These are phyloP conservation scores for Boletus rufocinnamomeus DNA, from an alignment of 768 basidiomycete genomes.

Conservation along the genomic window DNA sequence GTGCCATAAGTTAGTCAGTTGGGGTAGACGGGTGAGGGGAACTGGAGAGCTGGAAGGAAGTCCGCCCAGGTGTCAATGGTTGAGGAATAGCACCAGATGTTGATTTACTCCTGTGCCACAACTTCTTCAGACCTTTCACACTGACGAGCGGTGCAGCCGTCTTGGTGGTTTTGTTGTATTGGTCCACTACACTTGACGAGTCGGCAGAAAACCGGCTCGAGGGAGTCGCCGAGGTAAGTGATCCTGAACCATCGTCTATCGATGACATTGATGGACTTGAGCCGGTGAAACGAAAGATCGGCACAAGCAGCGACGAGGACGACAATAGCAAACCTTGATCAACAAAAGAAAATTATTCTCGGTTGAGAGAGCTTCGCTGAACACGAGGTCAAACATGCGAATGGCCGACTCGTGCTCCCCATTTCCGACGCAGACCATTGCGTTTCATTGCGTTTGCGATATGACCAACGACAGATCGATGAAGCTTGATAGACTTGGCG, in stretches of 20 bases:
- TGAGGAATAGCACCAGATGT: slow-evolving; percentile 39
- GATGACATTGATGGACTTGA: slow-evolving; percentile 30
- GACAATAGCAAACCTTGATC: too few species aligned
- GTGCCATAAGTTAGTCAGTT: slow-evolving; percentile 29
- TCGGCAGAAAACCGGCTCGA: slow-evolving; percentile 79
- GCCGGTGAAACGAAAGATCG: background rate
- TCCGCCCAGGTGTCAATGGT: slow-evolving; percentile 38
- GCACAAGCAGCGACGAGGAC: too few species aligned
- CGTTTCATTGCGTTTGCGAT: too few species aligned
- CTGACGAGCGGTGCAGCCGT: slow-evolving; percentile 57
- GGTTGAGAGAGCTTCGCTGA: too few species aligned
- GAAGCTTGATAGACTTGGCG: too few species aligned
- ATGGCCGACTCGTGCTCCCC: too few species aligned
- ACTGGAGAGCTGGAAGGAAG: slow-evolving; percentile 34
- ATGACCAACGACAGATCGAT: too few species aligned
- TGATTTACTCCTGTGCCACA: slow-evolving; percentile 75
- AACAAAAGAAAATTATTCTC: too few species aligned
- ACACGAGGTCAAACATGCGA: too few species aligned
- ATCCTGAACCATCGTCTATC: slow-evolving; percentile 19
- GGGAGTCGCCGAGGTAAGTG: slow-evolving; percentile 29
- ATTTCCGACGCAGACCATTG: too few species aligned
- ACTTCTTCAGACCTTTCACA: slow-evolving; percentile 69
- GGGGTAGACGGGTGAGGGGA: slow-evolving; percentile 39
- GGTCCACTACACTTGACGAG: slow-evolving; percentile 47
- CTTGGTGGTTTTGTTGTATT: slow-evolving; percentile 35